phyloP scores from a whole-genome alignment of 1,284 basidiomycete genomes.

The Afroboletus lepidellus region DNA sequence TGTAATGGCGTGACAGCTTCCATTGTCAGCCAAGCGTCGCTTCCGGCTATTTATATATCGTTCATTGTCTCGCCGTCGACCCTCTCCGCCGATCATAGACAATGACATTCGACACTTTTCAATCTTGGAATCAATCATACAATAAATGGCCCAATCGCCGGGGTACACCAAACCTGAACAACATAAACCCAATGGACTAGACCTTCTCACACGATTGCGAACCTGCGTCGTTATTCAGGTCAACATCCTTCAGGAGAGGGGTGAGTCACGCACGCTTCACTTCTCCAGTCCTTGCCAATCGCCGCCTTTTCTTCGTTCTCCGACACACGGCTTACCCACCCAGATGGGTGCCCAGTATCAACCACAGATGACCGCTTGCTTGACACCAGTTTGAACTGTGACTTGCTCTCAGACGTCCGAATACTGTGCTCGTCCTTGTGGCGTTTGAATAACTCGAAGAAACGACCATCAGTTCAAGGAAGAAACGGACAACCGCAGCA shows the following conservation, averaged over 20 bases:
- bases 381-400: constrained; percentile 71
- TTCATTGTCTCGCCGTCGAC: background rate
- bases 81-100: no score
- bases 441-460: constrained; percentile 52
- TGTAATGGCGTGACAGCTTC: background rate
- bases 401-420: constrained; percentile 45
- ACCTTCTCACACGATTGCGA: constrained; percentile 9
- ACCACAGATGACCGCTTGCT: constrained; percentile 65
- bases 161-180: background rate
- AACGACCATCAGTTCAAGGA: background rate
- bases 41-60: background rate
- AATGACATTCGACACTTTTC: no score
- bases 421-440: constrained; percentile 52
- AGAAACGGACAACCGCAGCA: no score
- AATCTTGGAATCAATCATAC: no score
- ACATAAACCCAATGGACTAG: background rate
- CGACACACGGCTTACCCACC: constrained; percentile 66
- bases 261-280: constrained; percentile 50
- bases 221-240: constrained; percentile 12
- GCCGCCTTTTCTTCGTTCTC: constrained; percentile 55
- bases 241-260: background rate
- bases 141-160: no score
- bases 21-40: background rate
- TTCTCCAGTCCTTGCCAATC: constrained; percentile 62
- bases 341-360: constrained; percentile 63